Base-by-base conservation (phyloP, 106 monocot genomes). In the Narthecium ossifragum region DNA sequence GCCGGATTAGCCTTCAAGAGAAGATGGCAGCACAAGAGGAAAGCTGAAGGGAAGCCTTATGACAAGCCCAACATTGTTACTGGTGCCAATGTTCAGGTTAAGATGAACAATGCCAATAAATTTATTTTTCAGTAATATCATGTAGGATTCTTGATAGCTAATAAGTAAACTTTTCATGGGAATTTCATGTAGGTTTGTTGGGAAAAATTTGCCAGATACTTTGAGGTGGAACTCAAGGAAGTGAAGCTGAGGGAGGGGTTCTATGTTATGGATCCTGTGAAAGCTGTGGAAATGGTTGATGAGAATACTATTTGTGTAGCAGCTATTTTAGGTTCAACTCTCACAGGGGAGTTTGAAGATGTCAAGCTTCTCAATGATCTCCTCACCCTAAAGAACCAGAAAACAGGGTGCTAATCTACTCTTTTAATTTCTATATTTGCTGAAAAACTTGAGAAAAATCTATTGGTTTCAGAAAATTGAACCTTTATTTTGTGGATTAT, bases 241-340 rank as follows among this genome's bases (percentile, higher is more conserved):
- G 78, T 64, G 51, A 57, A 73, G 68, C 32, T 72, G 27, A 57
- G 31, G 13, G 78, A 83, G 43, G 83, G 59, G 1, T 83, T 22
- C 38, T 78, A 78, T 17, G 75, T 83, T 10, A 83, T 83, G 83
- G 78, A 83, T 49, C 83, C 83, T n/a, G 63, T 40, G 24, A 74
- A 83, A 37, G 83, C 83, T 9, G 78, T 78, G 31, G 66, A 74
- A 29, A 62, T 83, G 69, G 83, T 83, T 32, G 83, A 83, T 46
- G 83, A 83, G 60, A 78, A 78, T 58, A 78, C 83, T 15, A 83
- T 83, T 13, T 83, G 83, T 29, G 83, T 83, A 0, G 78, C 77
- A 0, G 65, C 83, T 12, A 83, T 83, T 41, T 53, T 83, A 33
- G 83, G 83, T 1, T 83, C 83, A 17, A 83, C 83, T 6, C 70